Base-by-base conservation (phyloP, 2,329 filamentous ascomycete species). In the Setomelanomma holmii region DNA sequence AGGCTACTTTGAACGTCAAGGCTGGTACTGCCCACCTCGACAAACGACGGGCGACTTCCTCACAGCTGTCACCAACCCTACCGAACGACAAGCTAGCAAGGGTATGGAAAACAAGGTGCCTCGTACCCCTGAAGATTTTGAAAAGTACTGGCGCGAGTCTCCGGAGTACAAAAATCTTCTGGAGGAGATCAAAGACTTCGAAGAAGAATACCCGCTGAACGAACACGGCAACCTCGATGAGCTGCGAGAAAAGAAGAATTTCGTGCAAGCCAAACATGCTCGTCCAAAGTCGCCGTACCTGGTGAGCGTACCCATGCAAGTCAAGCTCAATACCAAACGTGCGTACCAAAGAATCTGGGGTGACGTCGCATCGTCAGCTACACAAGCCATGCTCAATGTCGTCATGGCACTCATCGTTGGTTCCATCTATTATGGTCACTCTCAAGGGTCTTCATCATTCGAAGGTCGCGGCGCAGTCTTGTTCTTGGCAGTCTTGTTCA, bases 11-110 rank as follows among this genome's bases (percentile, higher is more conserved):
- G 83, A 86, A 61, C 75, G 81, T 11, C 84, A 89, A 73, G 89
- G 89, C 35, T 93, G 85, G 80, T 69, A 82, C 27, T 90, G 88
- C 60, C 87, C 87, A 0, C 72, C 80, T 2, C 81, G 88, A 2
- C 87, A 90, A 64, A 91, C 88, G 0, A 87, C 86, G 0, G 86
- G 84, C 2, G 90, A 93, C 62, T 93, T 93, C 70, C 74, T 93
- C 20, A 93, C 89, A 0, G 89, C 87, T 1, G 84, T 93, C 49
- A 91, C 86, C 2, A 78, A 77, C 33, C 59, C 79, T 1, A 60
- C 72, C 30, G 79, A 82, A 58, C 75, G 79, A 42, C 59, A 76
- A 23, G 67, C 78, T 0, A 64, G 60, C n/a, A 47, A 69, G 24
- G 79, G 78, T 1, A 78, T 68, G 55, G 77, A 80, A 61, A 67